These are phyloP conservation scores for Yarrowia divulgata DNA, from an alignment of 805 yeast genomes.

Conservation along the genomic window DNA sequence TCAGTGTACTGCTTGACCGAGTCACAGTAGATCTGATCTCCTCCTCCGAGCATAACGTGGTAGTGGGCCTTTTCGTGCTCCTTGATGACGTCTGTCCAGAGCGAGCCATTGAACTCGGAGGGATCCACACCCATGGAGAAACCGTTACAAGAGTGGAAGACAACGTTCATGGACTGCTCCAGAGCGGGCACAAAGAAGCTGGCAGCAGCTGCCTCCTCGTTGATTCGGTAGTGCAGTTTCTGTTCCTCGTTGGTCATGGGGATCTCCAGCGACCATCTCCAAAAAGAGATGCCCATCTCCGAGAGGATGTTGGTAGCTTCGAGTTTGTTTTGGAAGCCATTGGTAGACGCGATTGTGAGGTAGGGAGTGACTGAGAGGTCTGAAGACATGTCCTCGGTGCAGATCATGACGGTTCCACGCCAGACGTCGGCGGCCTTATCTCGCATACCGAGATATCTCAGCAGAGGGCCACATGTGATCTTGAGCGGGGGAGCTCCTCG, in stretches of 20 bases:
- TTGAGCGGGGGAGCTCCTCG: slow-evolving; percentile 44
- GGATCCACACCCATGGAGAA: slow-evolving; percentile 80
- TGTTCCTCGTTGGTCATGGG: slow-evolving; percentile 61
- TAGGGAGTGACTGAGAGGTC: slow-evolving; percentile 46
- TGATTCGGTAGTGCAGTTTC: slow-evolving; percentile 66
- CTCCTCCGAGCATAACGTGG: slow-evolving; percentile 97
- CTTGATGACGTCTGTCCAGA: slow-evolving; percentile 85
- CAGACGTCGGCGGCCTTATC: slow-evolving; percentile 59
- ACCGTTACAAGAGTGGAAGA: slow-evolving; percentile 90
- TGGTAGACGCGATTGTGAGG: slow-evolving; percentile 45
- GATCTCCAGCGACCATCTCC: slow-evolving; percentile 68
- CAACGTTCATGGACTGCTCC: slow-evolving; percentile 74
- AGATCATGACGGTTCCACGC: slow-evolving; percentile 73
- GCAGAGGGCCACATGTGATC: slow-evolving; percentile 68
- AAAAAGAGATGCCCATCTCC: slow-evolving; percentile 62
- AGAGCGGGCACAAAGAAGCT: slow-evolving; percentile 74
- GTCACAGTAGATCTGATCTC: slow-evolving; percentile 94
- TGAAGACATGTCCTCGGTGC: slow-evolving; percentile 56
- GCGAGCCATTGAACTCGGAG: slow-evolving; percentile 67
- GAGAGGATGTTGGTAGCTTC: slow-evolving; percentile 56
- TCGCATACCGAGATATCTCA: slow-evolving; percentile 69
- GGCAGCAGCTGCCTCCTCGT: slow-evolving; percentile 57
- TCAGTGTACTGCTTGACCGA: slow-evolving; percentile 67
- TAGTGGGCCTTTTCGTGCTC: slow-evolving; percentile 69
- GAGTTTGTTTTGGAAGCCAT: slow-evolving; percentile 16